These are phyloP conservation scores for Diaporthe sp. DNA, from an alignment of 2,329 filamentous ascomycete genomes.

Conservation along the genomic window DNA sequence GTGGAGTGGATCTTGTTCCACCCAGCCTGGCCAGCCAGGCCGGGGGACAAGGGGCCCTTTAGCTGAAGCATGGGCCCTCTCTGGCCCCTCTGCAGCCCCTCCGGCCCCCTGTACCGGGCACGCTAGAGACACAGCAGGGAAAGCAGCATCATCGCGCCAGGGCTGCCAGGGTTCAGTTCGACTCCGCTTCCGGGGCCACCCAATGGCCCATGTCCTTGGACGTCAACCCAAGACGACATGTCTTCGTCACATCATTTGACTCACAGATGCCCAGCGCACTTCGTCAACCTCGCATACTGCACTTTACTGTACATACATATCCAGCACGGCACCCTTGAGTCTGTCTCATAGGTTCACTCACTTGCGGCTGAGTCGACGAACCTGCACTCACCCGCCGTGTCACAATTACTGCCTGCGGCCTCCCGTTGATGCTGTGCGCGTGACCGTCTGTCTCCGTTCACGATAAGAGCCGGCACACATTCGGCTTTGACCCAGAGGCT, in stretches of 20 bases:
- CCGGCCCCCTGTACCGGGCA: too few relatives aligned
- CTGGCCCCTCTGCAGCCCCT: background rate
- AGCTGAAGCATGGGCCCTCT: background rate
- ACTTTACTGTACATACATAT: conserved; percentile 11
- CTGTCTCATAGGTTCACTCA: conserved; percentile 5
- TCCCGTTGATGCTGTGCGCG: conserved; percentile 4
- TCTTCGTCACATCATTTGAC: conserved; percentile 30
- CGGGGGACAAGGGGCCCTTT: background rate
- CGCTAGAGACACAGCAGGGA: too few relatives aligned
- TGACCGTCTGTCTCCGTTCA: background rate
- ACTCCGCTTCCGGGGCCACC: conserved; percentile 34
- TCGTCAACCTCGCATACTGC: background rate
- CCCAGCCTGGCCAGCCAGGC: background rate
- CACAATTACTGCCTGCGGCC: conserved; percentile 7
- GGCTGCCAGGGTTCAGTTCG: conserved; percentile 3
- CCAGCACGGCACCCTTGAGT: background rate
- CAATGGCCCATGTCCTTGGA: conserved; percentile 12
- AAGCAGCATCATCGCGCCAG: conserved; percentile 24
- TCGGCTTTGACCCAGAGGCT: background rate
- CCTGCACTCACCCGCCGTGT: conserved; percentile 1
- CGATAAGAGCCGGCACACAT: conserved; percentile 20
- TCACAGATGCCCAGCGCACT: conserved; percentile 12
- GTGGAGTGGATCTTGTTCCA: conserved; percentile 1
- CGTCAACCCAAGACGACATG: conserved; percentile 23
- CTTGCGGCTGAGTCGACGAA: background rate